These are phyloP conservation scores for Staphylotrichum tortipilum DNA, from an alignment of 495 filamentous ascomycete species.

Conservation along the genomic window DNA sequence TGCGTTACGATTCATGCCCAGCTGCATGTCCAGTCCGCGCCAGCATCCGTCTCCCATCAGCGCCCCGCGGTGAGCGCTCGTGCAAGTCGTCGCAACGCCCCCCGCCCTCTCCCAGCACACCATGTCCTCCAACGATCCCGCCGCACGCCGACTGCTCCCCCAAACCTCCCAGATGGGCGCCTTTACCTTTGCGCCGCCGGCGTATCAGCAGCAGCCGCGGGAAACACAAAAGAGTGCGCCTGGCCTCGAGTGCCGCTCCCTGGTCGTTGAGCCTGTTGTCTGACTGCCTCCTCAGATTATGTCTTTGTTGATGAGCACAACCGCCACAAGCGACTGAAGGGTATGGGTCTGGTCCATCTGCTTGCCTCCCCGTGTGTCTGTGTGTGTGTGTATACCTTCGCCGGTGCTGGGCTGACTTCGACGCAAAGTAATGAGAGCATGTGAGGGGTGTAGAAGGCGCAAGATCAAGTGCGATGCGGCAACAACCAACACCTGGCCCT, in stretches of 20 bases:
- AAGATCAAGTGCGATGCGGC: conserved; percentile 98
- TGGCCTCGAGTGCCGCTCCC: conserved; percentile 3
- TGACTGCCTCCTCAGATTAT: conserved; percentile 58
- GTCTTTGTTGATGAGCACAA: conserved; percentile 99
- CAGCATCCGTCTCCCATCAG: conserved; percentile 5
- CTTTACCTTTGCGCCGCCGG: conserved; percentile 51
- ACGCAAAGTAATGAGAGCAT: conserved; percentile 86
- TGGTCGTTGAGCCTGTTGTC: background rate
- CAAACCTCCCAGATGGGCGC: conserved; percentile 48
- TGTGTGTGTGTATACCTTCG: too few species aligned
- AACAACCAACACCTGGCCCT: conserved; percentile 97
- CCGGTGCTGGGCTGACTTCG: conserved; percentile 16
- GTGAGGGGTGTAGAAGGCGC: conserved; percentile 85
- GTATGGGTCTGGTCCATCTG: conserved; percentile 40
- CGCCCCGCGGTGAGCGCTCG: conserved; percentile 15
- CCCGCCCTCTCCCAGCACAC: too few species aligned
- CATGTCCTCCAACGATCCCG: conserved; percentile 47
- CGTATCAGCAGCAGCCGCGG: conserved; percentile 47
- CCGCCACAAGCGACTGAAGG: conserved; percentile 92
- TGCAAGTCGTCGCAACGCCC: too few species aligned
- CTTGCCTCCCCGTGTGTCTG: too few species aligned
- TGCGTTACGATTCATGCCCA: conserved; percentile 7
- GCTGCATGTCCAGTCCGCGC: conserved; percentile 13
- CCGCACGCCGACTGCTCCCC: conserved; percentile 47
- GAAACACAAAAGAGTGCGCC: conserved; percentile 61